phyloP scores from a whole-genome alignment of 192 early-diverging fungal species.

The Geranomyces michiganensis region DNA sequence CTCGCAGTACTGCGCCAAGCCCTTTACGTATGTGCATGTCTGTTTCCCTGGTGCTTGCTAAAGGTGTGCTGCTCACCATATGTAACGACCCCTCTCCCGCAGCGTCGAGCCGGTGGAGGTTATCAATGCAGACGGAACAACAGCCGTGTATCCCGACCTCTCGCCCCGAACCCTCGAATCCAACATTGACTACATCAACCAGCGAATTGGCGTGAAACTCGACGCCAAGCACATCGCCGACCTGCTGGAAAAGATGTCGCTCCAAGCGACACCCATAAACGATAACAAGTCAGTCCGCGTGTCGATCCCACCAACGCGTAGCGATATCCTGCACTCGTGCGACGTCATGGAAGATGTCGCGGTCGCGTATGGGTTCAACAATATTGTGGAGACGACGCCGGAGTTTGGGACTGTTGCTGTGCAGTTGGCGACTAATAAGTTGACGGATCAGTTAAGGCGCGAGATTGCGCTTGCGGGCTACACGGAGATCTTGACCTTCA shows the following conservation, averaged over 20 bases:
- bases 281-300: conserved; percentile 63
- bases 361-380: conserved; percentile 96
- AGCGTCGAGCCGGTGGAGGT: conserved; percentile 93
- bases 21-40: conserved; percentile 84
- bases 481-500: conserved; percentile 92
- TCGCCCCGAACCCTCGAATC: conserved; percentile 69
- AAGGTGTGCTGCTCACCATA: too few species aligned
- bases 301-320: conserved; percentile 83
- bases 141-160: conserved; percentile 74
- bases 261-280: conserved; percentile 61
- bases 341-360: conserved; percentile 98
- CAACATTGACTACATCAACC: conserved; percentile 86
- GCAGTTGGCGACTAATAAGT: conserved; percentile 90
- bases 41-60: too few species aligned
- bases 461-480: conserved; percentile 90
- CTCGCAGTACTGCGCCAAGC: conserved; percentile 87
- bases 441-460: conserved; percentile 80
- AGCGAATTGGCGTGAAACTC: conserved; percentile 74
- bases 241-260: conserved; percentile 86
- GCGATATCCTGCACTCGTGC: conserved; percentile 94
- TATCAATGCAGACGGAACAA: conserved; percentile 77
- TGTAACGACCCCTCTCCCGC: neutral
- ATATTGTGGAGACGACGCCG: conserved; percentile 79
- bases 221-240: conserved; percentile 69
- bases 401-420: conserved; percentile 81